Conservation (phyloP, 2,329 filamentous ascomycete genomes). For the Colletotrichum falcatum region DNA sequence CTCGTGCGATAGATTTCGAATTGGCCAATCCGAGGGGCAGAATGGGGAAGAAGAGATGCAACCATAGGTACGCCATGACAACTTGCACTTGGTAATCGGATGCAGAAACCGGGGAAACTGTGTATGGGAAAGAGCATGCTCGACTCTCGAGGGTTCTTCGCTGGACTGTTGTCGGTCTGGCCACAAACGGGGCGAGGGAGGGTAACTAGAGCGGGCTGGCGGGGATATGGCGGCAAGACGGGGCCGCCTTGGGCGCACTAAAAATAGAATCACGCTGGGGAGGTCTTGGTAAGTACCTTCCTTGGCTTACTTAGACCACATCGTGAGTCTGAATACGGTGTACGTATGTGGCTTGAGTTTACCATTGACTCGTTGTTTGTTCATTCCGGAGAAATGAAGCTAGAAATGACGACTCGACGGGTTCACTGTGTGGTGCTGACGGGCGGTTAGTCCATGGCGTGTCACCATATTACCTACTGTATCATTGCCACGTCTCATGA, state of each 20-base stretch:
- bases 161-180: neutral
- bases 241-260: constrained; percentile 3
- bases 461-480: neutral
- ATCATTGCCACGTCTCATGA: neutral
- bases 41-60: neutral
- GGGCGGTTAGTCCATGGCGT: neutral
- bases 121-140: neutral
- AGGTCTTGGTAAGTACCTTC: neutral
- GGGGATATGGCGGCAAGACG: neutral
- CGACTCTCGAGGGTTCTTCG: neutral
- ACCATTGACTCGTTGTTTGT: neutral
- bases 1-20: neutral
- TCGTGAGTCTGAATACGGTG: neutral
- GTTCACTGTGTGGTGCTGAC: no score
- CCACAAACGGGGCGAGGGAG: neutral
- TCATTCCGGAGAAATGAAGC: neutral
- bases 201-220: neutral
- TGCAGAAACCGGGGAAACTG: no score
- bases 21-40: neutral
- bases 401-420: no score
- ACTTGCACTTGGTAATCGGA: no score
- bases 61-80: no score
- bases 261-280: constrained; percentile 24
- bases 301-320: neutral
- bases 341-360: constrained; percentile 24